Percentiles rank a stretch among this genome's conserved stretches.
phyloP scores from a whole-genome alignment of 1,284 basidiomycete species.

The Malassezia furfur region DNA sequence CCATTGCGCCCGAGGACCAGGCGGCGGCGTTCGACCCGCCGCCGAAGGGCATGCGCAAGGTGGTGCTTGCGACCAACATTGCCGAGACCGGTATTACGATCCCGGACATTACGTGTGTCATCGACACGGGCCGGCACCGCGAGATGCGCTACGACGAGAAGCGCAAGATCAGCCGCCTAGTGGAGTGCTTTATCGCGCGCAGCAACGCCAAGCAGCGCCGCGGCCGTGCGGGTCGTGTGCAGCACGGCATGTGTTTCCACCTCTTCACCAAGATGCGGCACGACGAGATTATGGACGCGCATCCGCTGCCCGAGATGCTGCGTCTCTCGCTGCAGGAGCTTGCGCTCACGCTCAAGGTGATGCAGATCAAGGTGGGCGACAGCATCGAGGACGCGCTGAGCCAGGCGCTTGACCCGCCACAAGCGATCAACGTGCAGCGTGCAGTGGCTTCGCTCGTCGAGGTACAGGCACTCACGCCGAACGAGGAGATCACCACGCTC shows the following conservation, averaged over 20 bases:
- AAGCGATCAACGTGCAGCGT: slow-evolving; percentile 75
- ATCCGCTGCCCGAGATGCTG: slow-evolving; percentile 91
- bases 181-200: slow-evolving; percentile 83
- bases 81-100: slow-evolving; percentile 94
- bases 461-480: slow-evolving; percentile 72
- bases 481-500: slow-evolving; percentile 90
- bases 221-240: slow-evolving; percentile 87
- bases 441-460: slow-evolving; percentile 85
- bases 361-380: slow-evolving; percentile 76
- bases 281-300: slow-evolving; percentile 71
- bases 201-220: slow-evolving; percentile 89
- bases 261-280: slow-evolving; percentile 82
- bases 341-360: slow-evolving; percentile 89
- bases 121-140: slow-evolving; percentile 83
- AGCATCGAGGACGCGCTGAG: slow-evolving; percentile 78
- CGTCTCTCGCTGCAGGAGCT: slow-evolving; percentile 87
- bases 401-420: slow-evolving; percentile 80
- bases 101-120: slow-evolving; percentile 94
- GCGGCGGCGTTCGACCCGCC: slow-evolving; percentile 80
- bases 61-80: slow-evolving; percentile 68
- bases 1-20: slow-evolving; percentile 61
- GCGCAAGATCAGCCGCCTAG: slow-evolving; percentile 80
- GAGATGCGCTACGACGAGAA: slow-evolving; percentile 75
- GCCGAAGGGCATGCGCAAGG: slow-evolving; percentile 69
- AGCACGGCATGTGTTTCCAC: slow-evolving; percentile 83